Percentiles rank a stretch among this genome's conserved stretches.
These are phyloP conservation scores for Nicotiana obtusifolia DNA, from an alignment of 257 asterid genomes.

Conservation along the genomic window DNA sequence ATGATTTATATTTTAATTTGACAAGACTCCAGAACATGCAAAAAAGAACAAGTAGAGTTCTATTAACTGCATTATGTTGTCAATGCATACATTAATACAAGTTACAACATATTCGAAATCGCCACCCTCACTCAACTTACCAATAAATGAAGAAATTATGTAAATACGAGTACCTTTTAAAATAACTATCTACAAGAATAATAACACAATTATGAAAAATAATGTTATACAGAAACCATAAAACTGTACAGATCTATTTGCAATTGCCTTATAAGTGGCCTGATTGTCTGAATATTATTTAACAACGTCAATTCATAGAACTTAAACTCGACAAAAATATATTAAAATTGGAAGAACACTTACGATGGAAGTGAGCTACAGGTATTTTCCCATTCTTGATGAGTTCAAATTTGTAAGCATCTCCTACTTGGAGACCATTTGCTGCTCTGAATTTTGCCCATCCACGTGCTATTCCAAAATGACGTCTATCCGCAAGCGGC, in stretches of 20 bases:
- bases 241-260: too few species aligned
- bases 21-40: background rate
- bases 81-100: too few species aligned
- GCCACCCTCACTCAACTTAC: background rate
- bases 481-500: background rate
- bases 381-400: constrained; percentile 13
- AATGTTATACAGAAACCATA: too few species aligned
- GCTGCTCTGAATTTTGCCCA: background rate
- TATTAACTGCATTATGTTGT: background rate
- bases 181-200: too few species aligned
- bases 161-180: too few species aligned
- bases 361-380: background rate
- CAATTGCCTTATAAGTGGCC: too few species aligned
- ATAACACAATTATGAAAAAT: too few species aligned
- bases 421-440: constrained; percentile 16
- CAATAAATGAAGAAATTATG: too few species aligned
- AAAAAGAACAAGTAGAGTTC: background rate
- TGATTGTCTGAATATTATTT: too few species aligned
- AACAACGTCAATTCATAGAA: background rate
- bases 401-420: constrained; percentile 19
- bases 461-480: background rate
- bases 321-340: background rate
- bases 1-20: background rate
- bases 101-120: background rate
- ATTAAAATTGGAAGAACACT: background rate